Percentiles rank a stretch among this genome's conserved stretches.
These are phyloP conservation scores for Arthromyces matolae DNA, from an alignment of 768 basidiomycete species.

Conservation along the genomic window DNA sequence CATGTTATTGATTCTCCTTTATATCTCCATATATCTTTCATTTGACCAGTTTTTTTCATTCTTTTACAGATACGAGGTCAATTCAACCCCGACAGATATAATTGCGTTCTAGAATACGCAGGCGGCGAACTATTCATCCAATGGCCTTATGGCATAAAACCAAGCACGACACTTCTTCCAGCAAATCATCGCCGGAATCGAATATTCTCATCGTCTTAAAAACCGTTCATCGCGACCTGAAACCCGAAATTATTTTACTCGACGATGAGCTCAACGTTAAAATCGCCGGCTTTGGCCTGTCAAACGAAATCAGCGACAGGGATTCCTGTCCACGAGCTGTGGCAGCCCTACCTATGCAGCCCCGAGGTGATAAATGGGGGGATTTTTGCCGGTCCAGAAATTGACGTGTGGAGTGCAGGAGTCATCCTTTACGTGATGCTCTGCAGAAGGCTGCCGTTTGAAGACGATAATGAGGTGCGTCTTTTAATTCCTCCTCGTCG, in stretches of 20 bases:
- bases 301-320: slow-evolving; percentile 94
- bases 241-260: slow-evolving; percentile 92
- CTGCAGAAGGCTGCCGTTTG: too few relatives aligned
- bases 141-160: slow-evolving; percentile 85
- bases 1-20: too few relatives aligned
- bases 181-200: slow-evolving; percentile 95
- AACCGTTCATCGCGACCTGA: slow-evolving; percentile 97
- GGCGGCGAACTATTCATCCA: slow-evolving; percentile 96
- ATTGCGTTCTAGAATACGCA: slow-evolving; percentile 98
- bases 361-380: slow-evolving; percentile 95
- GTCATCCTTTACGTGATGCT: too few relatives aligned
- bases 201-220: slow-evolving; percentile 94
- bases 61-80: slow-evolving; percentile 70
- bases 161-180: slow-evolving; percentile 95
- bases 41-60: too few relatives aligned
- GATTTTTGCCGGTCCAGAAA: too few relatives aligned
- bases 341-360: slow-evolving; percentile 99
- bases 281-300: slow-evolving; percentile 98
- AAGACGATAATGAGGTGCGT: too few relatives aligned
- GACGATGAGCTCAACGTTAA: slow-evolving; percentile 89
- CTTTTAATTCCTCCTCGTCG: too few relatives aligned
- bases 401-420: too few relatives aligned
- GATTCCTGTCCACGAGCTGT: slow-evolving; percentile 97
- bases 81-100: slow-evolving; percentile 92
- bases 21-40: too few relatives aligned